A percentile compares a stretch with the other conserved stretches of the same genome.
Evolutionary conservation across 2,329 filamentous ascomycete genomes (phyloP).

Genomic region (Moelleriella libera): DNA sequence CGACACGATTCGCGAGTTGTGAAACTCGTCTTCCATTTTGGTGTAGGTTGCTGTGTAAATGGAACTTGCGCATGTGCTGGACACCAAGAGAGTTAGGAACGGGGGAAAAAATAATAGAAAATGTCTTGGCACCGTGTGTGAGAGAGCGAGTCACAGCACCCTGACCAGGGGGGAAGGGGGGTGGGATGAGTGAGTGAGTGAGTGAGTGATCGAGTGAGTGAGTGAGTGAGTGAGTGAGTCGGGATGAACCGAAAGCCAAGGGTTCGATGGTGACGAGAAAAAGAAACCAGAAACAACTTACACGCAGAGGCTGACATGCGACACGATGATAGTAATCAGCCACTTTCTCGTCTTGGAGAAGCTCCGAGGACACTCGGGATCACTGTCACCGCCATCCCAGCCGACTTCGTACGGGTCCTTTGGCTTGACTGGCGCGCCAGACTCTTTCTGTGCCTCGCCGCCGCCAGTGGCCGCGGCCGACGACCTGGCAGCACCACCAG

Average conservation of each 20-base stretch:
- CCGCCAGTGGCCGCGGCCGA: constrained; percentile 1
- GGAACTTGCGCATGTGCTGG: constrained; percentile 70
- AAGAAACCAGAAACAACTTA: constrained; percentile 32
- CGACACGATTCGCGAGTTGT: constrained; percentile 54
- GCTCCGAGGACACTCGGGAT: constrained; percentile 62
- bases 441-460: constrained; percentile 2
- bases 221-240: background rate
- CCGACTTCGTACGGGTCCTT: constrained; percentile 50
- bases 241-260: background rate
- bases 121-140: no score
- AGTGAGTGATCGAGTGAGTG: no score
- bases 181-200: no score
- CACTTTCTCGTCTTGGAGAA: constrained; percentile 57
- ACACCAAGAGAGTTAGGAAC: background rate
- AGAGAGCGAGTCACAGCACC: no score
- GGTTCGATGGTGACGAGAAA: no score
- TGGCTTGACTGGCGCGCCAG: constrained; percentile 6
- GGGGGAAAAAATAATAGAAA: no score
- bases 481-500: background rate
- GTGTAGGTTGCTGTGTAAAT: constrained; percentile 75
- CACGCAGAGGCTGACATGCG: constrained; percentile 66
- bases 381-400: constrained; percentile 59
- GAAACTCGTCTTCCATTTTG: constrained; percentile 64
- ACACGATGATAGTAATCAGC: constrained; percentile 64
- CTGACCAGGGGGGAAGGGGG: no score